Percentiles rank a stretch among this genome's conserved stretches.
Evolutionary conservation across 108 stramenopile species (phyloP).

Genomic region (Nitzschia sp.): DNA sequence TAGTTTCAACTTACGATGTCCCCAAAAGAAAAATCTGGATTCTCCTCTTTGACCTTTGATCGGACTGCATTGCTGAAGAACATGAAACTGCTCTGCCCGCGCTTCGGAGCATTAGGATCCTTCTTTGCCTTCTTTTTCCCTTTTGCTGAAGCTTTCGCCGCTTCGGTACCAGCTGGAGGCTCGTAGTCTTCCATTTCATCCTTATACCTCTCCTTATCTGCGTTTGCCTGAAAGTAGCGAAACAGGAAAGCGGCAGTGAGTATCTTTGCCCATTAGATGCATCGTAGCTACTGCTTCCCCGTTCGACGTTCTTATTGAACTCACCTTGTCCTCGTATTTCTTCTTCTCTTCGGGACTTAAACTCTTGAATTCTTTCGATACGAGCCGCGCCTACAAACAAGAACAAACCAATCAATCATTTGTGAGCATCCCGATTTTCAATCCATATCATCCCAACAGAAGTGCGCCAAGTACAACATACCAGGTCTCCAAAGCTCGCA

Average conservation of each 20-base stretch:
- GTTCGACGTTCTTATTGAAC: not conserved
- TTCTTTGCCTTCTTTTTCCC: constrained; percentile 45
- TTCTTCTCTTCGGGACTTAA: not conserved
- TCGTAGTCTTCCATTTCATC: constrained; percentile 53
- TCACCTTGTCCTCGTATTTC: constrained; percentile 24
- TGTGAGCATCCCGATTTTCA: no score
- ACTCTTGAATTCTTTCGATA: constrained; percentile 16
- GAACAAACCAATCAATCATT: not conserved
- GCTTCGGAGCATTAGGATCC: constrained; percentile 72
- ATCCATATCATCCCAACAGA: no score
- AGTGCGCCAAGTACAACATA: not conserved
- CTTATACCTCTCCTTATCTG: constrained; percentile 68
- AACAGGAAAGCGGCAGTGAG: not conserved
- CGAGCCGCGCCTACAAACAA: constrained; percentile 1
- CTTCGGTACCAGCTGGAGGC: constrained; percentile 17
- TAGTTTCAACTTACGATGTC: constrained; percentile 29
- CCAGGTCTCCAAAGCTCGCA: constrained; percentile 39
- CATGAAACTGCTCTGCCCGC: constrained; percentile 61
- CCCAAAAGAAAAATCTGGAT: constrained; percentile 62
- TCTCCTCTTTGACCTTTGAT: constrained; percentile 62
- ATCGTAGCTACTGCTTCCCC: no score
- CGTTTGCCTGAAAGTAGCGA: constrained; percentile 24
- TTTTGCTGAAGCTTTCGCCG: constrained; percentile 19
- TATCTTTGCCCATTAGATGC: not conserved
- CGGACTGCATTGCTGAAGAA: constrained; percentile 61